These are phyloP conservation scores for Saccharomyces hybrid DNA, from an alignment of 1,139 yeast species.

Conservation along the genomic window DNA sequence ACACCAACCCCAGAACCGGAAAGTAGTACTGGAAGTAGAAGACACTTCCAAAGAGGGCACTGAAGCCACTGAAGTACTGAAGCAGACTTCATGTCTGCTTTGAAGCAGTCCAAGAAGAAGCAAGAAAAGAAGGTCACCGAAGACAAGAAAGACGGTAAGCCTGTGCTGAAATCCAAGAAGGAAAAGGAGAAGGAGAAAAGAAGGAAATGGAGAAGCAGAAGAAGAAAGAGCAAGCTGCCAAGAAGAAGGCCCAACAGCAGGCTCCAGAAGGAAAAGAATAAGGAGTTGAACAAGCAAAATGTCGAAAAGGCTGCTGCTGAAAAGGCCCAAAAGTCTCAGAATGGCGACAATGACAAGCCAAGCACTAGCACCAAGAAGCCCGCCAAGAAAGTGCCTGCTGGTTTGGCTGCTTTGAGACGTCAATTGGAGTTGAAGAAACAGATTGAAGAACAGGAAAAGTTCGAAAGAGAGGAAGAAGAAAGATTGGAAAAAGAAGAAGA, in stretches of 20 bases:
- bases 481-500: conserved; percentile 56
- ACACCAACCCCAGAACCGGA: conserved; percentile 15
- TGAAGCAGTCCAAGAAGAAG: conserved; percentile 72
- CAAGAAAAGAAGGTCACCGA: conserved; percentile 51
- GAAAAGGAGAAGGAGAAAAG: conserved; percentile 97
- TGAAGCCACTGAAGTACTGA: conserved; percentile 30
- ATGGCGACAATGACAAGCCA: conserved; percentile 26
- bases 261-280: conserved; percentile 61
- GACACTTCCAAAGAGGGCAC: conserved; percentile 36
- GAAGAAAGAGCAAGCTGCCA: conserved; percentile 85
- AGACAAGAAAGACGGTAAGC: conserved; percentile 43
- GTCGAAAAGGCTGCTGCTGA: conserved; percentile 42
- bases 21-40: conserved; percentile 17
- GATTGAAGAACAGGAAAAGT: conserved; percentile 61
- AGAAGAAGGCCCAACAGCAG: conserved; percentile 70
- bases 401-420: conserved; percentile 70
- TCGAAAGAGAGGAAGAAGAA: conserved; percentile 51
- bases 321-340: conserved; percentile 32
- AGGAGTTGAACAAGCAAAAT: conserved; percentile 36
- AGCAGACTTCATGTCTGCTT: conserved; percentile 73
- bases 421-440: conserved; percentile 85
- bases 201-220: conserved; percentile 92
- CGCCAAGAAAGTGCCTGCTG: conserved; percentile 69
- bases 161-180: conserved; percentile 81
- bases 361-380: conserved; percentile 45